Evolutionary conservation across 2,329 filamentous ascomycete species (phyloP).

Genomic region (Colletotrichum sidae): DNA sequence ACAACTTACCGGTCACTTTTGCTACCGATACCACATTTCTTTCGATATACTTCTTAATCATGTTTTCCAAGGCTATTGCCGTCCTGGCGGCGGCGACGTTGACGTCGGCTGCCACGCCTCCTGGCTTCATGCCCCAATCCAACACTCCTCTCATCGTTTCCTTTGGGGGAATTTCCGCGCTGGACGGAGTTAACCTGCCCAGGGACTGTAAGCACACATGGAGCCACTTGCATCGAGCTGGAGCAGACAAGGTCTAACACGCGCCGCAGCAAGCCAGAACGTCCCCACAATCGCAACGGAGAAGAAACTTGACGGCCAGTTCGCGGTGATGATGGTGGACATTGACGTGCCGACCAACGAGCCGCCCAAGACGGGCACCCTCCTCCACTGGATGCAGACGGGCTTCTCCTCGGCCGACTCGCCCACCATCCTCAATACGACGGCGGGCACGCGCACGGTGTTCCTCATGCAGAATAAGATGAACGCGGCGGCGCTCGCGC

Average conservation of each 20-base stretch:
- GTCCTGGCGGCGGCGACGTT: slow-evolving; percentile 47
- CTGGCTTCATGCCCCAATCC: slow-evolving; percentile 54
- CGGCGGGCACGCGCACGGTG: slow-evolving; percentile 40
- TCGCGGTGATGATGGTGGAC: slow-evolving; percentile 56
- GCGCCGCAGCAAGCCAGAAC: slow-evolving; percentile 23
- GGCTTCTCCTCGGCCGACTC: slow-evolving; percentile 47
- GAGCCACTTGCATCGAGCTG: too few species aligned
- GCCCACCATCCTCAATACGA: slow-evolving; percentile 43
- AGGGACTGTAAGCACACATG: slow-evolving; percentile 47
- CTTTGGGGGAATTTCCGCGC: slow-evolving; percentile 50
- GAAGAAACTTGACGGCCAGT: slow-evolving; percentile 41
- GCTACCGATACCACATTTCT: not conserved
- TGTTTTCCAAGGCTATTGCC: slow-evolving; percentile 47
- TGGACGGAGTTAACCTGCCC: slow-evolving; percentile 52
- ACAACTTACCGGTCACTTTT: slow-evolving; percentile 9
- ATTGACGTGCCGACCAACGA: slow-evolving; percentile 56
- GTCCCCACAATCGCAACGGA: slow-evolving; percentile 37
- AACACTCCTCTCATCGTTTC: slow-evolving; percentile 53
- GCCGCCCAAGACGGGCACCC: slow-evolving; percentile 52
- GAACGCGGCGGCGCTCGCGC: slow-evolving; percentile 36
- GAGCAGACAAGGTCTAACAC: not conserved
- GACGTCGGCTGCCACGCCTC: slow-evolving; percentile 53
- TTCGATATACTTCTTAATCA: slow-evolving; percentile 40
- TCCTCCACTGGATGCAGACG: slow-evolving; percentile 61
- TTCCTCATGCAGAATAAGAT: slow-evolving; percentile 48